phyloP scores from a whole-genome alignment of 1,139 yeast species.

The Pneumocystis jirovecii region DNA sequence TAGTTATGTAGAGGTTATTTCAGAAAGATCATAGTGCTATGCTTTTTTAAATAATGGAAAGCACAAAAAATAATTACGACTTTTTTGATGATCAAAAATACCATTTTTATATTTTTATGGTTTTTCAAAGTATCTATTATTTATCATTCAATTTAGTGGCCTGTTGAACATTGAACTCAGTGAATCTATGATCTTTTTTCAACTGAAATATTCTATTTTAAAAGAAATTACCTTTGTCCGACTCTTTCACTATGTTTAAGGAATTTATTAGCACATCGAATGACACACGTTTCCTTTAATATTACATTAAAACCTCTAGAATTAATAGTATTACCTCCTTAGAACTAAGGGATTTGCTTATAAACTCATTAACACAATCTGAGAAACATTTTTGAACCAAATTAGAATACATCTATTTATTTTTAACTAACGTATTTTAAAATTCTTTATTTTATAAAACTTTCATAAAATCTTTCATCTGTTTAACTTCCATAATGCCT shows the following conservation, averaged over 20 bases:
- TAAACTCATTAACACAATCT: neutral
- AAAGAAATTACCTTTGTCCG: conserved; percentile 47
- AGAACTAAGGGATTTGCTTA: neutral
- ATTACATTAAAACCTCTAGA: neutral
- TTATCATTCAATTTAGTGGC: neutral
- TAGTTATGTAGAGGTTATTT: neutral
- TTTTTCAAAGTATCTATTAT: neutral
- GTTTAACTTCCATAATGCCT: neutral
- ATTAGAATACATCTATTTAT: neutral
- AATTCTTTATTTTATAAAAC: neutral
- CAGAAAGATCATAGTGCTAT: neutral
- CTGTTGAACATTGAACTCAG: neutral
- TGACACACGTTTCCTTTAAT: conserved; percentile 62
- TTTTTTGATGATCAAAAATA: neutral
- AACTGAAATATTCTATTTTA: neutral
- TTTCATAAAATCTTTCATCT: conserved; percentile 3
- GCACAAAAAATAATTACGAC: neutral
- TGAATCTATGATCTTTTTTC: neutral
- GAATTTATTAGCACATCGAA: conserved; percentile 92
- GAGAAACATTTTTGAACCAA: neutral
- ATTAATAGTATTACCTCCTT: neutral
- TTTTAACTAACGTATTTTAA: neutral
- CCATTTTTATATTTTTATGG: neutral
- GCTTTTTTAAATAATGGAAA: neutral
- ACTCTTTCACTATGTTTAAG: conserved; percentile 96